Conservation (phyloP, 805 yeast species). For the Candida loeiensis region DNA sequence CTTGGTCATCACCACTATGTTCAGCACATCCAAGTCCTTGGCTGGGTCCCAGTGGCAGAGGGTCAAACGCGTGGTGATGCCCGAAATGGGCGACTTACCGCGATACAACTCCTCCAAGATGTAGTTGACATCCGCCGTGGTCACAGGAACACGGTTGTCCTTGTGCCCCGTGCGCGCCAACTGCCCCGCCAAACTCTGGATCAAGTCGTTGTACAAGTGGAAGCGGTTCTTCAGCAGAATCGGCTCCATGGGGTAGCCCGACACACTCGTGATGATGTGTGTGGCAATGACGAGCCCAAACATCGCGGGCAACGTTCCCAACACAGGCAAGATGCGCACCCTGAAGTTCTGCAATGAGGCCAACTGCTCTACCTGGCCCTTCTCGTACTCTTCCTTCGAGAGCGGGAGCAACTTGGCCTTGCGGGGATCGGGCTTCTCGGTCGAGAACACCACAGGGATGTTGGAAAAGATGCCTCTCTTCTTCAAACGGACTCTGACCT, state of each 20-base stretch:
- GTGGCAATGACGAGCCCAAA: constrained; percentile 91
- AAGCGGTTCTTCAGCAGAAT: constrained; percentile 85
- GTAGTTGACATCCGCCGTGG: constrained; percentile 71
- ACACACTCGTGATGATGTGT: constrained; percentile 68
- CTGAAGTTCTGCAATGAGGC: constrained; percentile 87
- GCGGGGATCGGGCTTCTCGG: constrained; percentile 95
- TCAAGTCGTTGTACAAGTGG: constrained; percentile 78
- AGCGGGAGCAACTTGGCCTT: constrained; percentile 86
- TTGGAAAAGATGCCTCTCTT: constrained; percentile 71
- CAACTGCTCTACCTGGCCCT: constrained; percentile 82
- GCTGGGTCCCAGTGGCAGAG: constrained; percentile 82
- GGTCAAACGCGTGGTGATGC: constrained; percentile 74
- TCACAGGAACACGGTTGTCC: constrained; percentile 73
- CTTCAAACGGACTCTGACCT: constrained; percentile 81
- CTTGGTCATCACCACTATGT: constrained; percentile 82
- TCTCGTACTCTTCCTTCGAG: constrained; percentile 72
- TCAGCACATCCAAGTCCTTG: constrained; percentile 63
- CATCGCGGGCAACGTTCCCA: constrained; percentile 96
- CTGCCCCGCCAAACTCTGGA: constrained; percentile 84
- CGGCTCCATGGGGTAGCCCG: constrained; percentile 90
- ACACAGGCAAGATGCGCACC: constrained; percentile 89
- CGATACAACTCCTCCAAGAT: constrained; percentile 88
- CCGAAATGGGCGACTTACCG: constrained; percentile 86
- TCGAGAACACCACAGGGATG: constrained; percentile 84
- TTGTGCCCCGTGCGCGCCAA: constrained; percentile 69